A percentile compares a stretch with the other conserved stretches of the same genome.
Evolutionary conservation across 768 basidiomycete species (phyloP).

Genomic region (Epithele typhae): DNA sequence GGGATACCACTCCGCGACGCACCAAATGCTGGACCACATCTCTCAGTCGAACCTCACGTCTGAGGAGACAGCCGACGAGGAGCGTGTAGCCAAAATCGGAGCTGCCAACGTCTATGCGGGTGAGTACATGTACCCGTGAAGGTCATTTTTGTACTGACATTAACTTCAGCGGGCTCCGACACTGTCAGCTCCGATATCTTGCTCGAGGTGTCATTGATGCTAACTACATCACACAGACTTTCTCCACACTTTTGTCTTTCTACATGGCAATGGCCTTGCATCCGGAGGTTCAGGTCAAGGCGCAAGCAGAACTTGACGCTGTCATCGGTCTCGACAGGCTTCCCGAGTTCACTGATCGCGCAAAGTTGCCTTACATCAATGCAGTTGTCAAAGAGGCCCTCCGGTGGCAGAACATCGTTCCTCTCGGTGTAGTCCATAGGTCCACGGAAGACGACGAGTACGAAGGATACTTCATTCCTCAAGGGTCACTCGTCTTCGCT

Average conservation of each 20-base stretch:
- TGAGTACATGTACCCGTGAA: too few species aligned
- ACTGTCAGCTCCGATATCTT: neutral
- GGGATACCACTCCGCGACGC: neutral
- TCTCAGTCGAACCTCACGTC: neutral
- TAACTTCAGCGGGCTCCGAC: neutral
- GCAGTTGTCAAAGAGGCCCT: constrained; percentile 27
- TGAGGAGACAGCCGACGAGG: neutral
- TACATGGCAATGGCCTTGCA: constrained; percentile 10
- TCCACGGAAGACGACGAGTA: constrained; percentile 20
- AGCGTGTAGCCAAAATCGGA: neutral
- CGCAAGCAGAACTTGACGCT: constrained; percentile 32
- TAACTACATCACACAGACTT: neutral
- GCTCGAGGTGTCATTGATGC: too few species aligned
- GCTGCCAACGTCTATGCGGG: neutral
- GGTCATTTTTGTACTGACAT: too few species aligned
- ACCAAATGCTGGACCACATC: constrained; percentile 1
- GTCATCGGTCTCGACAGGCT: constrained; percentile 27
- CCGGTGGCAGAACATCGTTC: constrained; percentile 4
- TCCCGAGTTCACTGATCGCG: constrained; percentile 18
- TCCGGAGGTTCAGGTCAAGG: constrained; percentile 25
- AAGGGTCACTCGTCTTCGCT: constrained; percentile 17
- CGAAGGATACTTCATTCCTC: constrained; percentile 21
- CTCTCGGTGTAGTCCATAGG: constrained; percentile 17
- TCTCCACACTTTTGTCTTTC: constrained; percentile 1
- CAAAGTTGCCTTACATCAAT: constrained; percentile 19